These are phyloP conservation scores for Borealophlyctis nickersoniae DNA, from an alignment of 192 early-diverging fungal species.

Conservation along the genomic window DNA sequence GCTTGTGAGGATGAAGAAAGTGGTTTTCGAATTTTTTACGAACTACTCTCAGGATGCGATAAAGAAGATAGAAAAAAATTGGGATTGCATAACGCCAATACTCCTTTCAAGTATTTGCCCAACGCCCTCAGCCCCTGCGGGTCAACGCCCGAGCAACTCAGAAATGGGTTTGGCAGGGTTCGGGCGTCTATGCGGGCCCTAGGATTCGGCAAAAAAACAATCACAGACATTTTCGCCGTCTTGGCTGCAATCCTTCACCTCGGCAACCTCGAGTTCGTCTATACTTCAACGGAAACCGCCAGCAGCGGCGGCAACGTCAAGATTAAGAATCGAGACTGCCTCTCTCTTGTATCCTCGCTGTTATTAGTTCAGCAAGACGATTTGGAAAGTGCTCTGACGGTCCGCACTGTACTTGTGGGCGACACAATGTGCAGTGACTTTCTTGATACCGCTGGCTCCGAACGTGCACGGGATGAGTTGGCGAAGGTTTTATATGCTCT, in stretches of 20 bases:
- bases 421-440: constrained; percentile 82
- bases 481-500: constrained; percentile 73
- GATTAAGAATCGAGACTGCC: constrained; percentile 72
- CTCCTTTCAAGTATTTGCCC: constrained; percentile 23
- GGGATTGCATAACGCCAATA: constrained; percentile 51
- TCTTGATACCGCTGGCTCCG: constrained; percentile 68
- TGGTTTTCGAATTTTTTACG: constrained; percentile 90
- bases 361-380: constrained; percentile 69
- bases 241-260: constrained; percentile 79
- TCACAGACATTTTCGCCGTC: constrained; percentile 76
- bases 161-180: constrained; percentile 59
- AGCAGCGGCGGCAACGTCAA: too few relatives aligned
- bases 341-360: constrained; percentile 72
- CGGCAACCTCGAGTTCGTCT: constrained; percentile 78
- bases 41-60: constrained; percentile 68
- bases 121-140: constrained; percentile 32
- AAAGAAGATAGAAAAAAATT: constrained; percentile 72
- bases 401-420: constrained; percentile 77
- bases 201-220: constrained; percentile 78
- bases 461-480: constrained; percentile 68
- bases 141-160: constrained; percentile 44
- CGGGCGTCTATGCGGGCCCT: constrained; percentile 69
- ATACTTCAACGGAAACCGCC: constrained; percentile 48
- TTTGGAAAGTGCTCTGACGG: constrained; percentile 74
- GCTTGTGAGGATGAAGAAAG: constrained; percentile 56